Evolutionary conservation across 2,329 filamentous ascomycete genomes (phyloP).

Genomic region (Cytospora chrysosperma): DNA sequence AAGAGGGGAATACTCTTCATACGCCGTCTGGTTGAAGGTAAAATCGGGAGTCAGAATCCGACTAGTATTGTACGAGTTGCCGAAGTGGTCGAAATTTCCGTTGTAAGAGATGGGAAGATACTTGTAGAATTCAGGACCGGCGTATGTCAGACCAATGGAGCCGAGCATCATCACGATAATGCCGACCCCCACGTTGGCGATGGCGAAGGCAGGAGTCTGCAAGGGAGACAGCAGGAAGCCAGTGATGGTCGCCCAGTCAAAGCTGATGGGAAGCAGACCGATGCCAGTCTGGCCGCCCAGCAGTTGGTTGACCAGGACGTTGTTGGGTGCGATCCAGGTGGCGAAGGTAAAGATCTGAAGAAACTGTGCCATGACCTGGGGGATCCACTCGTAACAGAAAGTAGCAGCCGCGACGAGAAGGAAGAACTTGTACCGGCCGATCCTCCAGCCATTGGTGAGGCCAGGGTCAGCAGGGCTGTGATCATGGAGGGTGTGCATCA

Average conservation of each 20-base stretch:
- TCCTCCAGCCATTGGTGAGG: conserved; percentile 46
- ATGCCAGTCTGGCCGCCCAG: conserved; percentile 59
- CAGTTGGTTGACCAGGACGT: conserved; percentile 60
- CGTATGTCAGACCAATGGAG: conserved; percentile 45
- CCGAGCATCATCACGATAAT: conserved; percentile 48
- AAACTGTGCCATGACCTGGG: conserved; percentile 38
- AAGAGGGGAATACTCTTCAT: conserved; percentile 48
- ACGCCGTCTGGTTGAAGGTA: conserved; percentile 44
- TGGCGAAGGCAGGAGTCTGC: conserved; percentile 59
- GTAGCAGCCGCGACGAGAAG: conserved; percentile 48
- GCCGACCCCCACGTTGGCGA: conserved; percentile 58
- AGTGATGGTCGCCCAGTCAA: conserved; percentile 53
- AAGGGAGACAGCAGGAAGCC: conserved; percentile 57
- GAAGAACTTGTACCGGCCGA: conserved; percentile 59
- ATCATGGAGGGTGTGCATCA: conserved; percentile 66
- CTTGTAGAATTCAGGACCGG: conserved; percentile 43
- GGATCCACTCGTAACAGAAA: conserved; percentile 39
- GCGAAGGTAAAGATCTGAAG: conserved; percentile 53
- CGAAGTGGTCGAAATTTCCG: conserved; percentile 52
- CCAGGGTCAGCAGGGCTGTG: conserved; percentile 46
- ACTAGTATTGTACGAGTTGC: conserved; percentile 44
- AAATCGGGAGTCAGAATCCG: conserved; percentile 43
- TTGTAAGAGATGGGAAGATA: conserved; percentile 52
- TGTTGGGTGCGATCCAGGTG: conserved; percentile 62
- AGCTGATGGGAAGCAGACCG: conserved; percentile 60